Evolutionary conservation across 371 early-diverging fungal species (phyloP).

Genomic region (Syncephalastrum contaminatum): DNA sequence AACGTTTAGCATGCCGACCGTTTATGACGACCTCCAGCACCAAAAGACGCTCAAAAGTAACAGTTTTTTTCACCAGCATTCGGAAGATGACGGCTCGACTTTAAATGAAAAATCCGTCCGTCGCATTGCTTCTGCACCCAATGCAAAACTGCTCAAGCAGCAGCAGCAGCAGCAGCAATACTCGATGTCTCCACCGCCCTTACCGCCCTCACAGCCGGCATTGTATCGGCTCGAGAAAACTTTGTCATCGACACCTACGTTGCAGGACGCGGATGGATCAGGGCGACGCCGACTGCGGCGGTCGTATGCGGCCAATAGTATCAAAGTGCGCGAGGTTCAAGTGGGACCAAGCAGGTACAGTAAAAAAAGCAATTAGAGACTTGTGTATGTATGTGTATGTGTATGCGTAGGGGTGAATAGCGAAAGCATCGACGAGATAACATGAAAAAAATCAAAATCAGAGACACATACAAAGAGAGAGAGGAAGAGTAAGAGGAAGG

Average conservation of each 20-base stretch:
- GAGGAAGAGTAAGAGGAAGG: not conserved
- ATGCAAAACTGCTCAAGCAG: conserved; percentile 17
- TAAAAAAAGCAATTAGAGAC: too few species aligned
- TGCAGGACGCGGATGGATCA: not conserved
- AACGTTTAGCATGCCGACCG: conserved; percentile 12
- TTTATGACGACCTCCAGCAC: conserved; percentile 13
- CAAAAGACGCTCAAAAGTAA: conserved; percentile 22
- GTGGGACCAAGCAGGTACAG: conserved; percentile 62
- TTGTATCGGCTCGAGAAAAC: not conserved
- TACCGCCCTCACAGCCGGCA: too few species aligned
- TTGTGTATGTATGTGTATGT: too few species aligned
- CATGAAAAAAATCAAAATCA: too few species aligned
- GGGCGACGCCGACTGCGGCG: conserved; percentile 29
- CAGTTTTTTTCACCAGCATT: conserved; percentile 13
- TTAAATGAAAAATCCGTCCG: conserved; percentile 24
- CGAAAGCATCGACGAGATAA: too few species aligned
- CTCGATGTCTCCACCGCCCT: conserved; percentile 7
- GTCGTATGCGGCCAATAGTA: conserved; percentile 79
- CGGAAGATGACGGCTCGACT: not conserved
- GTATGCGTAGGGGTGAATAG: too few species aligned
- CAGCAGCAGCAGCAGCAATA: conserved; percentile 14
- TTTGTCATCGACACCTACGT: conserved; percentile 11
- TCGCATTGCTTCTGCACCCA: conserved; percentile 42
- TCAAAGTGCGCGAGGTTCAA: conserved; percentile 74
- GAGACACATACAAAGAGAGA: not conserved